Percentiles rank a stretch among this genome's conserved stretches.
These are phyloP conservation scores for Schizonepeta tenuifolia DNA, from an alignment of 257 asterid species.

Conservation along the genomic window DNA sequence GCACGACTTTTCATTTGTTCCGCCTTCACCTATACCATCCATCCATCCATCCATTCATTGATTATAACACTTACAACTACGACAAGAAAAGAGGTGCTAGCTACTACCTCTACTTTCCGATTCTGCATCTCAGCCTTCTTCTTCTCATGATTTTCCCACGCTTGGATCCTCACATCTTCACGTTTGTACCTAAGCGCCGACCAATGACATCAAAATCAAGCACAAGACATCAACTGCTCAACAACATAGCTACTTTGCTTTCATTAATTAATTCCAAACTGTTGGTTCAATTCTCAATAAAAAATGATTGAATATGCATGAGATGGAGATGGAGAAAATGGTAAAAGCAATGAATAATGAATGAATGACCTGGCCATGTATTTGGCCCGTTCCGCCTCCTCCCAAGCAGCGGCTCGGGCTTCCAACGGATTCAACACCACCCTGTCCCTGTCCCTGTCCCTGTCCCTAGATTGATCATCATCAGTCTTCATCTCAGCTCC, in stretches of 20 bases:
- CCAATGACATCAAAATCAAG: neutral
- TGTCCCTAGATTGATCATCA: slow-evolving; percentile 35
- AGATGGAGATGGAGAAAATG: neutral
- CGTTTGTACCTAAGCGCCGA: slow-evolving; percentile 67
- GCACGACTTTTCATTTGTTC: slow-evolving; percentile 81
- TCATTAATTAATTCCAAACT: too few species aligned
- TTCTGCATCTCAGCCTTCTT: slow-evolving; percentile 89
- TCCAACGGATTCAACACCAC: slow-evolving; percentile 69
- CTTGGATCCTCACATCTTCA: slow-evolving; percentile 90
- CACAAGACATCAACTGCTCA: neutral
- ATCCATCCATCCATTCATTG: too few species aligned
- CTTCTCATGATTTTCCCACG: slow-evolving; percentile 92
- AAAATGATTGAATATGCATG: neutral
- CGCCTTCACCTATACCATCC: slow-evolving; percentile 70
- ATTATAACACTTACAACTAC: too few species aligned
- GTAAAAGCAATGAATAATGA: too few species aligned
- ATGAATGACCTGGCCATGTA: slow-evolving; percentile 77
- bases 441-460: too few species aligned
- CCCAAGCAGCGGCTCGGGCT: slow-evolving; percentile 87
- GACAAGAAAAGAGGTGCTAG: too few species aligned
- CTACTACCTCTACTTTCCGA: slow-evolving; percentile 75
- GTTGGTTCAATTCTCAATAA: too few species aligned
- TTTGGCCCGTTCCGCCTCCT: slow-evolving; percentile 91
- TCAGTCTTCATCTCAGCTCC: slow-evolving; percentile 32
- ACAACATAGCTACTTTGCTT: too few species aligned